Evolutionary conservation across 2,329 filamentous ascomycete species (phyloP), one percentile per base, ranked within the genome.

Genomic region (Hypoxylon sp.): DNA sequence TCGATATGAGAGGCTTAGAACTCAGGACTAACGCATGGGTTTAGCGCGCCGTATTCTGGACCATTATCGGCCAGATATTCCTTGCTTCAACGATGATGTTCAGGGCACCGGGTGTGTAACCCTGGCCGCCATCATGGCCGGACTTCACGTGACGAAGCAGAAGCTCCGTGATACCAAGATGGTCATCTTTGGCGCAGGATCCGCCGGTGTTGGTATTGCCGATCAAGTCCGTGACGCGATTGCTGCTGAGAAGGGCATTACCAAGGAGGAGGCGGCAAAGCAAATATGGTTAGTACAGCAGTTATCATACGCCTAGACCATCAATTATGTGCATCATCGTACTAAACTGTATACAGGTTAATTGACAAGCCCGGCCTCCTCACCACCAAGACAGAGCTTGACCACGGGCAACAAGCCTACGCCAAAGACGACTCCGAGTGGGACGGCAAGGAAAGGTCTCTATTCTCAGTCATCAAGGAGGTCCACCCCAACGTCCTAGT

Each of bases 51-150:
- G 92, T 2, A 87, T 97, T 2, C 83, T 97, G 0, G 92, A 97
- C 65, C 86, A 84, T 36, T 97, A 96, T 74, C 87, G 90, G 0
- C 85, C 90, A 0, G 76, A 91, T 53, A 90, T 95, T 6, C 85
- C 93, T 0, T 97, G 93, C 78, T 97, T 97, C 84, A 97, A 97
- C 74, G 94, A 97, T 64, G 93, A 97, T 77, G 90, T 97, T 0
- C 93, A 97, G 78, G 94, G 93, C 1, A 97, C 94, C 0, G 94
- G 93, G 0, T 95, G 92, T 65, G 93, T 97, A 0, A 95, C 94
- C 0, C 85, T 97, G 0, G 93, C 93, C 0, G 93, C 91, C 0
- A 90, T 97, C 68, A 89, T 93, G 82, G 89, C 93, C 0, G 93
- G 88, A 0, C 82, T 94, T 6, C 88, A 92, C 65, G 89, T 95